Percentiles rank a stretch among this genome's conserved stretches.
These are phyloP conservation scores for Fusarium tanahbumbuense DNA, from an alignment of 2,329 filamentous ascomycete species.

Conservation along the genomic window DNA sequence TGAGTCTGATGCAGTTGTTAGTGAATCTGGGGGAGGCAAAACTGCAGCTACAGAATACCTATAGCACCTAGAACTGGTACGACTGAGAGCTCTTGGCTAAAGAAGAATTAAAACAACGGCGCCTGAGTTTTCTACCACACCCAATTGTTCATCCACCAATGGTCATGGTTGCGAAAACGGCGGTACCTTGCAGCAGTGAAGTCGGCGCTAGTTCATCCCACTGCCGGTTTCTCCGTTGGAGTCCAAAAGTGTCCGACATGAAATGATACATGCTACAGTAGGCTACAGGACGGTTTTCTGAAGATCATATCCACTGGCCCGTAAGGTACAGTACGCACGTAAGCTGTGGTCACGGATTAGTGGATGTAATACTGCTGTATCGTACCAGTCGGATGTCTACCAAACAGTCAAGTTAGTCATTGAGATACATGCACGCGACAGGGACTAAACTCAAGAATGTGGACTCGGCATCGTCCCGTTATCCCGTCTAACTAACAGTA, in stretches of 20 bases:
- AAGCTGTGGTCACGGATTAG: constrained; percentile 5
- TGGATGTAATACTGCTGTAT: neutral
- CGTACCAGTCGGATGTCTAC: constrained; percentile 16
- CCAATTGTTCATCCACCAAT: constrained; percentile 1
- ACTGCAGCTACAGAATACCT: neutral
- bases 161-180: constrained; percentile 15
- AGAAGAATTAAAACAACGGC: constrained; percentile 3
- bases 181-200: constrained; percentile 38
- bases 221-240: constrained; percentile 33
- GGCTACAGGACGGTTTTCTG: neutral
- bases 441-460: constrained; percentile 21
- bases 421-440: neutral
- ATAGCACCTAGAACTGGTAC: neutral
- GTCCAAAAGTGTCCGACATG: neutral
- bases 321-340: neutral
- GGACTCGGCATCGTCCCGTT: constrained; percentile 4
- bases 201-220: constrained; percentile 9
- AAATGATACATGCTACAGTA: neutral
- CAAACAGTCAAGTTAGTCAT: neutral
- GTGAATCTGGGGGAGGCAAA: neutral
- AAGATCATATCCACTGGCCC: constrained; percentile 16
- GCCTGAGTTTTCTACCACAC: neutral
- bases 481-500: constrained; percentile 5
- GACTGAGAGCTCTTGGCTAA: neutral
- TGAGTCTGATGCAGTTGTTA: neutral